A percentile compares a stretch with the other conserved stretches of the same genome.
These are phyloP conservation scores for Xanthoconium separans DNA, from an alignment of 1,284 basidiomycete species.

Conservation along the genomic window DNA sequence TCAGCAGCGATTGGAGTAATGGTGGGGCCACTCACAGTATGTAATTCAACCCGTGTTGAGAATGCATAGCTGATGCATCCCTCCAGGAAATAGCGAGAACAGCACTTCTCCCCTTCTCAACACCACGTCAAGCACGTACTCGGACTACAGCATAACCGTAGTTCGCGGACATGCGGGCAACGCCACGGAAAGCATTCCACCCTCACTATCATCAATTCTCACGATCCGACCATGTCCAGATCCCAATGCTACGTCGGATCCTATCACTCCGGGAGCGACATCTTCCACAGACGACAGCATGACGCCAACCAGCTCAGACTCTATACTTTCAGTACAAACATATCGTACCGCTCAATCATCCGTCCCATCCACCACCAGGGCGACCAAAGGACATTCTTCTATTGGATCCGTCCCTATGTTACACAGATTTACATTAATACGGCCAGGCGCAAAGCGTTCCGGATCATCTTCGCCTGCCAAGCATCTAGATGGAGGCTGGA, in stretches of 20 bases:
- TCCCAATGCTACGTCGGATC: constrained; percentile 42
- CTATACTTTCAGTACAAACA: constrained; percentile 61
- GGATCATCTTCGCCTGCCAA: constrained; percentile 31
- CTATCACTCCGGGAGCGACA: constrained; percentile 31
- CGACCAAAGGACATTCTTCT: constrained; percentile 72
- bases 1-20: constrained; percentile 49
- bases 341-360: constrained; percentile 65
- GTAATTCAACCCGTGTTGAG: constrained; percentile 15
- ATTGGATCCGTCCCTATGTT: constrained; percentile 56
- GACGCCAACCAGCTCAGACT: constrained; percentile 33
- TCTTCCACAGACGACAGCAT: constrained; percentile 31
- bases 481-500: constrained; percentile 52
- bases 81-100: constrained; percentile 36
- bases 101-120: constrained; percentile 61
- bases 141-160: constrained; percentile 69
- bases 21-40: constrained; percentile 39
- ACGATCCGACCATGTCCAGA: constrained; percentile 61
- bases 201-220: constrained; percentile 69
- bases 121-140: constrained; percentile 42
- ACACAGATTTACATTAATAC: constrained; percentile 85
- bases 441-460: constrained; percentile 62
- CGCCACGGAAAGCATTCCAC: constrained; percentile 42
- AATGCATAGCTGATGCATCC: constrained; percentile 16
- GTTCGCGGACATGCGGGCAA: constrained; percentile 48
- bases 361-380: constrained; percentile 57